A percentile compares a stretch with the other conserved stretches of the same genome.
Conservation (phyloP, 805 yeast species). For the Yamadazyma paraphyllophila region DNA sequence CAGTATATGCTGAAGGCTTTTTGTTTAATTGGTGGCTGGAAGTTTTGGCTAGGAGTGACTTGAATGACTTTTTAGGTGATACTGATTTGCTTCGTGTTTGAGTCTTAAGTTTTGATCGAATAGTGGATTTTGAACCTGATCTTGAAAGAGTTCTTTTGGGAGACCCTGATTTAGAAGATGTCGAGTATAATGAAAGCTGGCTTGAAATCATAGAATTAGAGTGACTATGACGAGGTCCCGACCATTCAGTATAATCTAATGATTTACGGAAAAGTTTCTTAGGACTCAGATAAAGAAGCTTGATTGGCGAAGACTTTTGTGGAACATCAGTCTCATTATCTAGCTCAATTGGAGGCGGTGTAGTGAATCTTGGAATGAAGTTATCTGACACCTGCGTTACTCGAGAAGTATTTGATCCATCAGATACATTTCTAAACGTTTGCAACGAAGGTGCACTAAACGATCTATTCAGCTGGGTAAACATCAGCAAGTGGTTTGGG, state of each 20-base stretch:
- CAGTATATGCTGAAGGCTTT: not conserved
- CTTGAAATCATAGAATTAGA: conserved; percentile 26
- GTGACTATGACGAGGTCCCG: conserved; percentile 21
- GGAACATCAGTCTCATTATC: not conserved
- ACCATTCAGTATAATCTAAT: conserved; percentile 6
- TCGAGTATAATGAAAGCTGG: conserved; percentile 25
- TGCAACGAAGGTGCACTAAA: conserved; percentile 42
- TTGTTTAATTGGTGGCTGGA: not conserved
- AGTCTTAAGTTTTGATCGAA: not conserved
- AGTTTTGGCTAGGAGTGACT: conserved; percentile 8
- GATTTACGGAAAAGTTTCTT: conserved; percentile 22
- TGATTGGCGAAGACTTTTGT: conserved; percentile 29
- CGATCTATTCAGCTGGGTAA: conserved; percentile 24
- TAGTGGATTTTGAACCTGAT: not conserved
- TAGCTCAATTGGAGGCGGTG: conserved; percentile 12
- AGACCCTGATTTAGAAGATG: conserved; percentile 8
- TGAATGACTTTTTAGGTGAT: conserved; percentile 15
- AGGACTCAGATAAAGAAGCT: conserved; percentile 27
- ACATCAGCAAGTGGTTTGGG: conserved; percentile 3
- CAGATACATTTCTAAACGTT: conserved; percentile 29
- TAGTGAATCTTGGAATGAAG: not conserved
- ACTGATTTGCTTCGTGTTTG: conserved; percentile 1
- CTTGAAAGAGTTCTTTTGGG: conserved; percentile 10
- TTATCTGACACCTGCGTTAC: not conserved
- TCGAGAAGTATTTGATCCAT: conserved; percentile 2